A percentile compares a stretch with the other conserved stretches of the same genome.
phyloP scores from a whole-genome alignment of 352 stramenopile species.

The Globisporangium cylindrosporum region DNA sequence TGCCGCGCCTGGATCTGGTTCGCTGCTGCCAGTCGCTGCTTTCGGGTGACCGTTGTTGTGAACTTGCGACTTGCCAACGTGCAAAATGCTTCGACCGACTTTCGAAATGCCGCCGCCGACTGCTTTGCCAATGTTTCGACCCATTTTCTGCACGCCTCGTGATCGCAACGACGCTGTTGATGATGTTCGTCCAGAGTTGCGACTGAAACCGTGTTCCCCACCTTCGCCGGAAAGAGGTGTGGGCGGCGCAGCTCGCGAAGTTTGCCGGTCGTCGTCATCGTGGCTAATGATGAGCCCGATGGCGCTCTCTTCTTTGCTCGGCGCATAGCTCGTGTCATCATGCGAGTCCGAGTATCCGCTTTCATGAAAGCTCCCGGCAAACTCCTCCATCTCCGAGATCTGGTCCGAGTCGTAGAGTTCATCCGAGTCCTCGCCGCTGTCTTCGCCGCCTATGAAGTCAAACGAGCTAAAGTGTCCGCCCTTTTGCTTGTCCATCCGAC shows the following conservation, averaged over 20 bases:
- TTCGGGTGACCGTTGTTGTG: conserved; percentile 15
- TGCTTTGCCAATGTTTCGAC: conserved; percentile 71
- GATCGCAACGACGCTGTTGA: conserved; percentile 23
- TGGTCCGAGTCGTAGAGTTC: conserved; percentile 73
- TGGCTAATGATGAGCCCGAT: conserved; percentile 6
- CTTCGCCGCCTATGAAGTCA: conserved; percentile 79
- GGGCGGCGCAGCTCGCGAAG: conserved; percentile 14
- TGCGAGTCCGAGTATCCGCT: conserved; percentile 26
- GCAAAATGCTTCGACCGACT: conserved; percentile 74
- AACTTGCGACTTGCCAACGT: conserved; percentile 56
- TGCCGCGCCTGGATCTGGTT: conserved; percentile 27
- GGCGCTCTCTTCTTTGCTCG: conserved; percentile 20
- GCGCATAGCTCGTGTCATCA: conserved; percentile 28
- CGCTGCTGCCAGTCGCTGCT: conserved; percentile 12
- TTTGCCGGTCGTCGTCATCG: conserved; percentile 8
- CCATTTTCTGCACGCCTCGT: conserved; percentile 70
- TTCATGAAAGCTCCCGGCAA: conserved; percentile 50
- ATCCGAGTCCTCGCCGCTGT: conserved; percentile 79
- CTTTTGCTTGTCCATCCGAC: conserved; percentile 40
- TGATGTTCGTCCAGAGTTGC: conserved; percentile 11
- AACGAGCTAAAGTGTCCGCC: conserved; percentile 53
- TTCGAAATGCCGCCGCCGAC: conserved; percentile 77
- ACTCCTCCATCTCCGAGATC: conserved; percentile 70
- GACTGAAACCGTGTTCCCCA: conserved; percentile 17
- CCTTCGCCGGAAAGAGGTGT: conserved; percentile 13